These are phyloP conservation scores for Lunasporangiospora selenospora DNA, from an alignment of 192 early-diverging fungal species.

Conservation along the genomic window DNA sequence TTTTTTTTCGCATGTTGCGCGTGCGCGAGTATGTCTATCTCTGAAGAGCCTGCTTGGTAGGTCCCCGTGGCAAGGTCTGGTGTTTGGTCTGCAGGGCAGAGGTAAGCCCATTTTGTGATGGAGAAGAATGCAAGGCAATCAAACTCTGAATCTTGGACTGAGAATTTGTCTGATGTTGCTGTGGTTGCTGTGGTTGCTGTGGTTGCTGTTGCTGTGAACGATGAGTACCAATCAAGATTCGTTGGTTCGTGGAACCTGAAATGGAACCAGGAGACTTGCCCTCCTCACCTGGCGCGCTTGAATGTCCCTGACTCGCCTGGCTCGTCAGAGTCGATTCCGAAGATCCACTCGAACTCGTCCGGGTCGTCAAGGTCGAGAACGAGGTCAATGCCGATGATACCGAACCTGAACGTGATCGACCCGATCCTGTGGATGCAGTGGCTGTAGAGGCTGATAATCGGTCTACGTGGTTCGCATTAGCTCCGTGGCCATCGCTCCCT, in stretches of 20 bases:
- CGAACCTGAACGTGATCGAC: slow-evolving; percentile 16
- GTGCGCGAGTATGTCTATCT: too few species aligned
- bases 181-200: neutral
- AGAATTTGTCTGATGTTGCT: neutral
- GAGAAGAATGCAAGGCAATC: too few species aligned
- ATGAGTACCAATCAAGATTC: neutral
- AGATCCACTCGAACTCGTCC: slow-evolving; percentile 11
- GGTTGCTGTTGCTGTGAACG: neutral
- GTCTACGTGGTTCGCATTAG: neutral
- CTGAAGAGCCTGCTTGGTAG: too few species aligned
- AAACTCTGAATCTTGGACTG: too few species aligned
- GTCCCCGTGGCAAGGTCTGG: too few species aligned
- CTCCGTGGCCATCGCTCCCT: neutral
- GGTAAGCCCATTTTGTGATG: too few species aligned
- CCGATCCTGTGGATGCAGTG: too few species aligned
- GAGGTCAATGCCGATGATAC: slow-evolving; percentile 3
- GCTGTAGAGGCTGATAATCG: neutral
- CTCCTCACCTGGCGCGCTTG: too few species aligned
- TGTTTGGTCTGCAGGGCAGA: too few species aligned
- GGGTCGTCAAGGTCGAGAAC: neutral
- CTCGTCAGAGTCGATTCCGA: slow-evolving; percentile 12
- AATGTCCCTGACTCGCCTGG: too few species aligned
- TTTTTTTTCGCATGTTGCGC: too few species aligned
- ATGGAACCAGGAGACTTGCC: too few species aligned
- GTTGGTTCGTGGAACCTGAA: neutral